Evolutionary conservation across 331 rosid species (phyloP), one percentile per base, ranked within the genome.

Genomic region (Malus hybrid): DNA sequence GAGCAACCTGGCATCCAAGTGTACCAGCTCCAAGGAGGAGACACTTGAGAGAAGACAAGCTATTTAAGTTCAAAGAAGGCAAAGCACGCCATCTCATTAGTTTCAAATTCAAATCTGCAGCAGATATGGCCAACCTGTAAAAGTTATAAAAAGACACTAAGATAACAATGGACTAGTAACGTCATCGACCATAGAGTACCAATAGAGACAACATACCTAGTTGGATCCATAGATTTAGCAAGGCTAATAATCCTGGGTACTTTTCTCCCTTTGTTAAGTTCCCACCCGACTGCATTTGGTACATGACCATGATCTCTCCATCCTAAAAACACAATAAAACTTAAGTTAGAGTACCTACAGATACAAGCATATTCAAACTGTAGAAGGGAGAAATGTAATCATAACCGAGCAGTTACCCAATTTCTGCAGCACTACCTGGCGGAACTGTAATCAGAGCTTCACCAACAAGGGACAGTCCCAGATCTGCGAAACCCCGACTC

Each of bases 51-150:
- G 92, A 86, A 74, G 97, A 94, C 83, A 94, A 80, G 82, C 81
- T 68, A 71, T 70, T 85, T 78, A 94, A 84, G 80, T 94, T 77
- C 65, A 94, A 76, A 76, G 97, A 86, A 67, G 99, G 99, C 86
- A 94, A 84, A 70, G 93, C 99, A 75, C 97, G 97, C 97, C 99
- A 94, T 71, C 97, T 94, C 99, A 94, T 94, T 74, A 94, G 90
- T 87, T 91, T 94, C 84, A 94, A 85, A 84, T 94, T 94, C 87
- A 94, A 92, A 89, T 94, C 97, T 76, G 99, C 97, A 73, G 99
- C 99, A 65, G 99, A 92, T 85, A 90, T 54, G 31, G 99, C 99
- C 86, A 94, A 85, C 89, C 99, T 94, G 92, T 76, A 81, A 71
- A 85, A 67, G 28, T 22, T 44, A 75, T 50, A 33, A 67, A 18